Conservation (phyloP, 371 early-diverging fungal species). For the Mucor indicus region DNA sequence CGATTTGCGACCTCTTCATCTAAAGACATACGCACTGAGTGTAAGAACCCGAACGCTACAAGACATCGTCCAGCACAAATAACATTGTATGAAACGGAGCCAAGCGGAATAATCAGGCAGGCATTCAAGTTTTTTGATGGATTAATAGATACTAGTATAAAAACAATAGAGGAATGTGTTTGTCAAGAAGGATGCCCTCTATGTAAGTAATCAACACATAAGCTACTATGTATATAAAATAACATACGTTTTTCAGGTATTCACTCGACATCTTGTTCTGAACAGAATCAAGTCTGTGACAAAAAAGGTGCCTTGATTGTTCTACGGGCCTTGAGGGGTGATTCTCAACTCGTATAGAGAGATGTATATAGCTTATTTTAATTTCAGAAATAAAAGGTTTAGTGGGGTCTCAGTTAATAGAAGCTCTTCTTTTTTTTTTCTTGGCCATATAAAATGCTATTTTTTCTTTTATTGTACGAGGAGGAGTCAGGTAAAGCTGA, state of each 20-base stretch:
- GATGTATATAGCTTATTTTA: too few relatives aligned
- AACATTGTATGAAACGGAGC: slow-evolving; percentile 41
- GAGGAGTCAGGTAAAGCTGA: too few relatives aligned
- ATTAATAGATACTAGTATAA: slow-evolving; percentile 18
- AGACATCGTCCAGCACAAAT: slow-evolving; percentile 36
- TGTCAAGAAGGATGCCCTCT: slow-evolving; percentile 43
- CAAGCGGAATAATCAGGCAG: slow-evolving; percentile 31
- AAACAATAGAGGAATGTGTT: slow-evolving; percentile 29
- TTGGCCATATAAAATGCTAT: too few relatives aligned
- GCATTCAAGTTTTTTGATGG: slow-evolving; percentile 34
- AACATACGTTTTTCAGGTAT: slow-evolving; percentile 25
- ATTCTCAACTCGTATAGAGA: too few relatives aligned
- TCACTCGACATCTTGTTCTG: slow-evolving; percentile 36
- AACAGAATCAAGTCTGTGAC: slow-evolving; percentile 36
- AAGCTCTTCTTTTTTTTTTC: neutral
- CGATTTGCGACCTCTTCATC: slow-evolving; percentile 19
- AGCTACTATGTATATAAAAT: neutral
- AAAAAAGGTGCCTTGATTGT: slow-evolving; percentile 39
- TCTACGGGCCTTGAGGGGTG: slow-evolving; percentile 12
- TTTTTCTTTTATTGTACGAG: too few relatives aligned
- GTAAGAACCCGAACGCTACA: slow-evolving; percentile 47
- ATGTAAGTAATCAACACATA: slow-evolving; percentile 28
- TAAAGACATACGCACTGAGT: slow-evolving; percentile 37
- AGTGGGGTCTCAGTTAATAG: too few relatives aligned
- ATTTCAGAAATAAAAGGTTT: too few relatives aligned